phyloP scores from a whole-genome alignment of 495 filamentous ascomycete genomes.

The Elaphomyces granulatus region DNA sequence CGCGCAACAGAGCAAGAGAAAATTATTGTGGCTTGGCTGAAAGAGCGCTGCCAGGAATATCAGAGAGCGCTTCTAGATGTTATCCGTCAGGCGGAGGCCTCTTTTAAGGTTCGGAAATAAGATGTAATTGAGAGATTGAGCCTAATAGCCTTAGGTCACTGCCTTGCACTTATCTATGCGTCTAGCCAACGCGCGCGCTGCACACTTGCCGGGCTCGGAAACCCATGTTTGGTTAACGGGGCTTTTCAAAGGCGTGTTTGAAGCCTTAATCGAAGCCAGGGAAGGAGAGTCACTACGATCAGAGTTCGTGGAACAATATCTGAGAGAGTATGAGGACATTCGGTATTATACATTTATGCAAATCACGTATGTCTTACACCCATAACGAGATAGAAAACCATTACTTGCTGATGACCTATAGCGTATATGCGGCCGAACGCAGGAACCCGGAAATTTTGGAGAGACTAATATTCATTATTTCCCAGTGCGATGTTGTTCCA shows the following conservation, averaged over 20 bases:
- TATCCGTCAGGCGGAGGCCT: slow-evolving; percentile 36
- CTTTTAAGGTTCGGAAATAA: slow-evolving; percentile 24
- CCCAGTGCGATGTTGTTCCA: slow-evolving; percentile 49
- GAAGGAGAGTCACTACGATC: slow-evolving; percentile 41
- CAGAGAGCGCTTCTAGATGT: slow-evolving; percentile 39
- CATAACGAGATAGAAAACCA: not conserved
- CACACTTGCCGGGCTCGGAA: slow-evolving; percentile 41
- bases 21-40: slow-evolving; percentile 66
- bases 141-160: slow-evolving; percentile 30
- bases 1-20: slow-evolving; percentile 55
- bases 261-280: slow-evolving; percentile 42
- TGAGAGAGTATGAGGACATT: slow-evolving; percentile 71
- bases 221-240: slow-evolving; percentile 49
- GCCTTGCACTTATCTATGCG: slow-evolving; percentile 71
- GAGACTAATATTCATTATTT: slow-evolving; percentile 45
- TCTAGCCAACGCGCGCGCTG: slow-evolving; percentile 60
- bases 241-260: slow-evolving; percentile 49
- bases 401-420: not conserved
- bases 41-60: slow-evolving; percentile 56
- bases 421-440: slow-evolving; percentile 17
- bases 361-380: slow-evolving; percentile 41
- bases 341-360: slow-evolving; percentile 63
- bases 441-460: slow-evolving; percentile 31
- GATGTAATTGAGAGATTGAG: not conserved
- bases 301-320: slow-evolving; percentile 62